Base-by-base conservation (phyloP, 2,329 filamentous ascomycete genomes). In the Fusarium musae region DNA sequence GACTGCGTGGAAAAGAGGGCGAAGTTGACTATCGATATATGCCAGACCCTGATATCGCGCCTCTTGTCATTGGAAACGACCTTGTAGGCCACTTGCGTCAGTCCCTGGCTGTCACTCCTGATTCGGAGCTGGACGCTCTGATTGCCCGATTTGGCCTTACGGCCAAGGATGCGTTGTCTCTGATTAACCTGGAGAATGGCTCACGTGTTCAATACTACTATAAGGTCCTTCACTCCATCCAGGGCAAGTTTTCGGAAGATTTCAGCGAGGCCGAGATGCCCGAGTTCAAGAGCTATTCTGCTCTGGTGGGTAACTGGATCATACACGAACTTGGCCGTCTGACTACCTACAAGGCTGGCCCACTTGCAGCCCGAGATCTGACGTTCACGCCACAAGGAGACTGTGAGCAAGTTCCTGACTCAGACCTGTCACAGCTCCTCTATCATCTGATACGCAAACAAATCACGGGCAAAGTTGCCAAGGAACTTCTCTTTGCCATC, bases 11-110 rank as follows among this genome's bases (percentile, higher is more conserved):
- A 32, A 99, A 99, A 81, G 96, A 98, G 81, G 96, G 96, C 53
- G 96, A 97, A 79, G 95, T 98, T 10, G 96, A 99, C 82, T 99
- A 99, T 82, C 89, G 96, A 46, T 99, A 99, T 80, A 98, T 99
- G 96, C 96, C 96, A 1, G 96, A 99, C 80, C 94, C 96, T 9
- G 96, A 99, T 79, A 87, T 99, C 19, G 88, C 90, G 0, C 94
- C 96, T 3, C 86, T 99, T 4, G 80, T 95, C 5, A 92, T 99
- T 68, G 91, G 91, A 12, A 79, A 87, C 4, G 91, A 93, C 64
- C 85, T 98, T 2, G 84, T 98, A 9, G 79, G 86, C 9, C 86
- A 91, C 71, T 85, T 98, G 19, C 83, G 82, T 26, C 75, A 82
- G 2, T 92, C 87, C 0, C 83, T 97, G 66, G 93, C 94, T 9